phyloP scores from a whole-genome alignment of 108 stramenopile species.

The Seminavis robusta region DNA sequence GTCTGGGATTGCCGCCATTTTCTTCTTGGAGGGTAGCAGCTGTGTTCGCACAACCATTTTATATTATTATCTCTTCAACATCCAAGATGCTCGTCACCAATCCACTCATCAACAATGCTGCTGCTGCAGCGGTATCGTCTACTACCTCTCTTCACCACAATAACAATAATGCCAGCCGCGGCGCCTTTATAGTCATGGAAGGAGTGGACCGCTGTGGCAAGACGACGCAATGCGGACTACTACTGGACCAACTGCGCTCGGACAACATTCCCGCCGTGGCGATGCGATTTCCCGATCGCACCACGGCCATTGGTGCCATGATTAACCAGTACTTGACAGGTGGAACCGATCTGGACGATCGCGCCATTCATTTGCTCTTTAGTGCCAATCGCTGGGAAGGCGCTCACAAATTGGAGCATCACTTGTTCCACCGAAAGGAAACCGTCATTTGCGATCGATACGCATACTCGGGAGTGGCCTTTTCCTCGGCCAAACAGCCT shows the following conservation, averaged over 20 bases:
- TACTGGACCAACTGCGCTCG: conserved; percentile 49
- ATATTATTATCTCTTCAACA: too few species aligned
- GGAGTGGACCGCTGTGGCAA: conserved; percentile 99
- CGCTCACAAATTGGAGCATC: conserved; percentile 42
- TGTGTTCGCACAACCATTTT: too few species aligned
- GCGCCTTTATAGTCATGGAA: conserved; percentile 97
- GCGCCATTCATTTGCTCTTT: conserved; percentile 96
- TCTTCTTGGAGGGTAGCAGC: too few species aligned
- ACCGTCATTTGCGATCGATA: conserved; percentile 95
- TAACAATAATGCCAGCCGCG: too few species aligned
- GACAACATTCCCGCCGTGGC: conserved; percentile 65
- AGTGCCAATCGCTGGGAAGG: conserved; percentile 99
- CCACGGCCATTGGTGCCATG: conserved; percentile 82
- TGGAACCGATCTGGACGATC: conserved; percentile 85
- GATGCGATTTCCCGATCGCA: conserved; percentile 80
- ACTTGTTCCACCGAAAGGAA: conserved; percentile 55
- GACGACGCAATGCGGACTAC: conserved; percentile 84
- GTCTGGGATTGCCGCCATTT: too few species aligned
- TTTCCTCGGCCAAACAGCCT: conserved; percentile 90
- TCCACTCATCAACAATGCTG: too few species aligned
- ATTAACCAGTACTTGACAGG: conserved; percentile 91
- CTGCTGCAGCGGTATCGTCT: too few species aligned
- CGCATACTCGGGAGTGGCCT: conserved; percentile 97
- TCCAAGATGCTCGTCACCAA: too few species aligned
- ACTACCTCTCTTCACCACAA: too few species aligned